Percentiles rank a stretch among this genome's conserved stretches.
Evolutionary conservation across 495 filamentous ascomycete genomes (phyloP).

Genomic region (Daldinia decipiens): DNA sequence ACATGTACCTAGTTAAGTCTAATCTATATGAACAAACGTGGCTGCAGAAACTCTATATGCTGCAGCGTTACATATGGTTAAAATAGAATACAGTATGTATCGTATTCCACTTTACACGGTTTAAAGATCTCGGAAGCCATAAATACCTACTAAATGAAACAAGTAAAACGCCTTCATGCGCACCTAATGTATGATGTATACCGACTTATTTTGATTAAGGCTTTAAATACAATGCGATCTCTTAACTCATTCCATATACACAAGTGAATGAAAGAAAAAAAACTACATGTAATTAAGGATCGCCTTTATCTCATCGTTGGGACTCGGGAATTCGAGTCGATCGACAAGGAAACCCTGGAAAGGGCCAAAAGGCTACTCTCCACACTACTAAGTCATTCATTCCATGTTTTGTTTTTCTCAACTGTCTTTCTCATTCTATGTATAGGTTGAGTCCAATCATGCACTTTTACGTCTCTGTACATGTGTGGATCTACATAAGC

Average conservation of each 20-base stretch:
- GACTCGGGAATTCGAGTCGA: conserved; percentile 43
- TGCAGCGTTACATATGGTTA: neutral
- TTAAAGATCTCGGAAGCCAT: neutral
- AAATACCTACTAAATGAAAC: neutral
- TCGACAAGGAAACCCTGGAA: conserved; percentile 37
- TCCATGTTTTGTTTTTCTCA: conserved; percentile 28
- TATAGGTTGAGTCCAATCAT: neutral
- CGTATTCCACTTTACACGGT: neutral
- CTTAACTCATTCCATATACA: neutral
- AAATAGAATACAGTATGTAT: conserved; percentile 11
- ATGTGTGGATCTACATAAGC: neutral
- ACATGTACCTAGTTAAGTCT: neutral
- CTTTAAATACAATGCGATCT: neutral
- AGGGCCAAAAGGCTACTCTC: conserved; percentile 10
- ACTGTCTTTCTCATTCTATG: conserved; percentile 11
- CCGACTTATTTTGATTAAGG: no score
- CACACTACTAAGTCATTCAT: conserved; percentile 25
- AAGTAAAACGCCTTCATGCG: neutral
- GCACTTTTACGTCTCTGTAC: neutral
- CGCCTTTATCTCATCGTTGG: conserved; percentile 25
- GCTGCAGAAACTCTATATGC: conserved; percentile 20
- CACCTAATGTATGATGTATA: neutral
- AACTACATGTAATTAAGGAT: conserved; percentile 9
- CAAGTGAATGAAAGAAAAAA: conserved; percentile 8
- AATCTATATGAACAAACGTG: conserved; percentile 11